Evolutionary conservation across 768 basidiomycete genomes (phyloP).

Genomic region (Mycena galopus): DNA sequence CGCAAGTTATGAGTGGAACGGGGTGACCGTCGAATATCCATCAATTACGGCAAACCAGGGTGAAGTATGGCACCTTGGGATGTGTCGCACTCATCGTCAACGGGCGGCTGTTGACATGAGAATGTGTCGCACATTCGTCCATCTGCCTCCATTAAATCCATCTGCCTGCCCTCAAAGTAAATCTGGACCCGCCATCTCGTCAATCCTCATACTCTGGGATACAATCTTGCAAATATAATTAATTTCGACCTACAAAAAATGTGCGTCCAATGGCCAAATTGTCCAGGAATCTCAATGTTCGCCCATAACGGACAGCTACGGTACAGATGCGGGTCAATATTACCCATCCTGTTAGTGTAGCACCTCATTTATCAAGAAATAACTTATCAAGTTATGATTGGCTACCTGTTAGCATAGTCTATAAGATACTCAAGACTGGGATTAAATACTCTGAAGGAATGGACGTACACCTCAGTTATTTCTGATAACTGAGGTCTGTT

Average conservation of each 20-base stretch:
- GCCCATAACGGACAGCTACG: background rate
- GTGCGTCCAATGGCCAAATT: conserved; percentile 4
- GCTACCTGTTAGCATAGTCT: conserved; percentile 18
- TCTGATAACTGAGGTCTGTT: conserved; percentile 7
- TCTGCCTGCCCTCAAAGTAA: conserved; percentile 6
- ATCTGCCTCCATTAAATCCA: conserved; percentile 4
- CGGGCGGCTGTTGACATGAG: conserved; percentile 1
- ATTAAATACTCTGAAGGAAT: conserved; percentile 10
- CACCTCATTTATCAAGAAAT: conserved; percentile 2
- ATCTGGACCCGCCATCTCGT: conserved; percentile 7
- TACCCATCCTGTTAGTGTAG: conserved; percentile 13
- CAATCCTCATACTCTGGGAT: conserved; percentile 8
- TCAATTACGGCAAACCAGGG: conserved; percentile 9
- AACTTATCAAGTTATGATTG: conserved; percentile 13
- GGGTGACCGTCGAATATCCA: conserved; percentile 5
- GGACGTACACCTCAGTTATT: conserved; percentile 11
- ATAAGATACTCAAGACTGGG: conserved; percentile 7
- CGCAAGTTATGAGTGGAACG: background rate
- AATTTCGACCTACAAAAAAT: conserved; percentile 4
- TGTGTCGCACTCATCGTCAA: background rate
- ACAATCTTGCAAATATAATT: conserved; percentile 8
- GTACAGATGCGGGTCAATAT: conserved; percentile 13
- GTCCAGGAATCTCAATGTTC: conserved; percentile 4
- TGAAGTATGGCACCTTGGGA: conserved; percentile 5
- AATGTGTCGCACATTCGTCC: conserved; percentile 8